Evolutionary conservation across 108 stramenopile species (phyloP), one percentile per base, ranked within the genome.

Genomic region (Cyclotella kingstonii): DNA sequence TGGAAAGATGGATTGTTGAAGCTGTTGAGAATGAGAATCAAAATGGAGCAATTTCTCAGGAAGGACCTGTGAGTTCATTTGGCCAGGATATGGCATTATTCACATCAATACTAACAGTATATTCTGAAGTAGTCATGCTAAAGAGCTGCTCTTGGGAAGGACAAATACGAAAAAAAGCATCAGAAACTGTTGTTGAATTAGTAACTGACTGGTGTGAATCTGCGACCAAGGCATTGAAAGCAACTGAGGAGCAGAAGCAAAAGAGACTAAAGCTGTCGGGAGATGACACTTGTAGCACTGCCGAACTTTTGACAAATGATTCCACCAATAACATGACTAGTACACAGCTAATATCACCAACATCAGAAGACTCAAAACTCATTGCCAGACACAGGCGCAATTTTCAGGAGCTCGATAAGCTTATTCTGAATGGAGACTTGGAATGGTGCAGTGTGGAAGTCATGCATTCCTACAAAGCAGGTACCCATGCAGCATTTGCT

Each of bases 1-100:
- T 84, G 47, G 90, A 92, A 54, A 70, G 86, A 68, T 92, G 90
- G 90, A 42, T 85, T 18, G 34, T 92, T 9, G 73, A 70, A 22
- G 74, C 85, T 0, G 67, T 68, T 12, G 36, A 22, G 40, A 62
- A 50, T 26, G 47, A 56, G 29, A 68, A 43, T 0, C 61, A 48
- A 41, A 77, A 46, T 39, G 23, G 9, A 44, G 54, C 29, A 31
- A 12, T 15, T 9, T 54, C 19, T 31, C 10, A 42, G 53, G 28
- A 22, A 47, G 7, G 10, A 44, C 26, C 0, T 21, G 29, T 53
- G 31, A 23, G 22, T 10, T 23, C 28, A 49, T 21, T 21, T 14
- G 47, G 23, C 44, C 34, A 34, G 5, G 34, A 34, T 46, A 34
- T 26, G 25, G 34, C n/a, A 28, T n/a, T 51, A 9, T 35, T 64